Conservation (phyloP, 2,329 filamentous ascomycete genomes). For the Penicillium polonicum region DNA sequence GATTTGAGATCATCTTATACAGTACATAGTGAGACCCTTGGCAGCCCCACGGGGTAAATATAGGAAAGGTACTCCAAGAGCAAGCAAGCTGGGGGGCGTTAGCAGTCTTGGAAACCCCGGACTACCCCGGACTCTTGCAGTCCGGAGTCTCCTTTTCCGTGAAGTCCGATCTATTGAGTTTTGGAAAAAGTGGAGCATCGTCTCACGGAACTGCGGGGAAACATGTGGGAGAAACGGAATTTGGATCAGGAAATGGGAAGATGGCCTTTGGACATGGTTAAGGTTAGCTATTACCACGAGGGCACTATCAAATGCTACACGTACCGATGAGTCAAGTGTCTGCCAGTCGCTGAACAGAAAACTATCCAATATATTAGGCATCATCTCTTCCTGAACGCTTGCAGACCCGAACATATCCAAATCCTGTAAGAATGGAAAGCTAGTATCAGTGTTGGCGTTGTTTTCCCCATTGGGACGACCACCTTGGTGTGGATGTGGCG, state of each 20-base stretch:
- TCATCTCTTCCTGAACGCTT: background rate
- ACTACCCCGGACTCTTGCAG: slow-evolving; percentile 5
- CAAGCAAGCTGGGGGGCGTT: background rate
- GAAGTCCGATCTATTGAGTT: background rate
- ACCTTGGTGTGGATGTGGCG: background rate
- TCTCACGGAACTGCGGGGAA: background rate
- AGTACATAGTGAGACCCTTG: background rate
- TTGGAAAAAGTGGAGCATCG: background rate
- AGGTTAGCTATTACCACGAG: background rate
- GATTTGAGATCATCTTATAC: background rate
- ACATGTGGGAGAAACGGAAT: slow-evolving; percentile 5
- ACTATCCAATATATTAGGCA: background rate
- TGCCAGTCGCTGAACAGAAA: slow-evolving; percentile 10
- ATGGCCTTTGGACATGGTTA: slow-evolving; percentile 2
- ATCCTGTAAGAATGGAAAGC: background rate
- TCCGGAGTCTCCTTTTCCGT: background rate
- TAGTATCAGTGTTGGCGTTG: background rate
- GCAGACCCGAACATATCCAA: background rate
- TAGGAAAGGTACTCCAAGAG: background rate
- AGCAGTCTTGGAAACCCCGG: background rate
- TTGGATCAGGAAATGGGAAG: slow-evolving; percentile 6
- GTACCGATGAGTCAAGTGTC: slow-evolving; percentile 11
- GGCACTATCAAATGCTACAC: background rate
- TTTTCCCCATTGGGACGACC: background rate
- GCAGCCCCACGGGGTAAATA: background rate